Conservation (phyloP, 2,329 filamentous ascomycete genomes). For the Triangularia setosa region DNA sequence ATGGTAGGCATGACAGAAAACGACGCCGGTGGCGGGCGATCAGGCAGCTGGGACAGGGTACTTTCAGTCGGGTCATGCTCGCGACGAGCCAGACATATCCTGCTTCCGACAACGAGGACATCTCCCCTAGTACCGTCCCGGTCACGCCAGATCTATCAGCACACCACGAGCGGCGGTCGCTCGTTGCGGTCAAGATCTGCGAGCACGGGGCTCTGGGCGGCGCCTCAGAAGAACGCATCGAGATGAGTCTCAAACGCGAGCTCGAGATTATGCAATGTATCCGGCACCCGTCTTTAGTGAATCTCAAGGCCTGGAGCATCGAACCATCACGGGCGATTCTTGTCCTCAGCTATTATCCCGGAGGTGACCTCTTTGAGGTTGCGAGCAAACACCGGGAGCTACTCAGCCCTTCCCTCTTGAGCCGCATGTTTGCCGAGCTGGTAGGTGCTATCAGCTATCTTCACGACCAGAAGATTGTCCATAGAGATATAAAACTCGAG, state of each 20-base stretch:
- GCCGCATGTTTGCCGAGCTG: conserved; percentile 85
- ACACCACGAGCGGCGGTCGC: conserved; percentile 63
- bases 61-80: conserved; percentile 90
- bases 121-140: conserved; percentile 34
- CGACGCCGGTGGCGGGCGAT: conserved; percentile 74
- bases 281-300: conserved; percentile 83
- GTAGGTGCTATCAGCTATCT: conserved; percentile 82
- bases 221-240: conserved; percentile 86
- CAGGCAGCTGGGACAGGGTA: conserved; percentile 81
- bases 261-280: conserved; percentile 88
- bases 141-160: conserved; percentile 30
- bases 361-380: conserved; percentile 91
- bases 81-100: conserved; percentile 70
- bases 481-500: conserved; percentile 96
- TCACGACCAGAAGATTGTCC: conserved; percentile 81
- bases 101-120: conserved; percentile 40
- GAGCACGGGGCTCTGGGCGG: conserved; percentile 92
- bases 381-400: conserved; percentile 68
- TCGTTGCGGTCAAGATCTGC: conserved; percentile 93
- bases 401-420: conserved; percentile 65
- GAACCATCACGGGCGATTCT: conserved; percentile 78
- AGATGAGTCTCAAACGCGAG: conserved; percentile 90
- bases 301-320: conserved; percentile 87
- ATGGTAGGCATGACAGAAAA: conserved; percentile 63
- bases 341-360: conserved; percentile 86